Base-by-base conservation (phyloP, 495 filamentous ascomycete species). In the Geoglossum glabrum region DNA sequence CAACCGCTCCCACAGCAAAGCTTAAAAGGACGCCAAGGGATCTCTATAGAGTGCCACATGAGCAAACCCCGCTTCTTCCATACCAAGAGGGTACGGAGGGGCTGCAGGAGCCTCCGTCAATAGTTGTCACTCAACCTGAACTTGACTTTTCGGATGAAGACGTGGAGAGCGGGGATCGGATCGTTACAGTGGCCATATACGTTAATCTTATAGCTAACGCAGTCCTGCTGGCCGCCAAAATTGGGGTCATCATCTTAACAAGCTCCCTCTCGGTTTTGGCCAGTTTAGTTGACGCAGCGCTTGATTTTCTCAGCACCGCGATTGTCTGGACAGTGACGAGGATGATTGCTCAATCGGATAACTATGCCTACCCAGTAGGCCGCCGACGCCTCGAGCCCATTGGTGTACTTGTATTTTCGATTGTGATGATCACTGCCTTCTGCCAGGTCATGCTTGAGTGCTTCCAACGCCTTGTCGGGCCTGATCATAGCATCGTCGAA, bases 391-490 rank as follows among this genome's bases (percentile, higher is more conserved):
- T 96, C 31, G 86, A 89, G 61, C 85, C 86, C 0, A 62, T 90
- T n/a, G 85, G 84, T 38, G 78, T 90, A 8, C 73, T 90, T 10
- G 78, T 90, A 55, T 90, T 89, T 68, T 83, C 83, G 0, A 76
- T 90, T 17, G 80, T 90, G 46, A 90, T 90, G 82, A 80, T 94
- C 43, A 89, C 84, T 1, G 87, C 86, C 0, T 94, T 96, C 67
- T 78, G 83, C 57, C 89, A 96, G 67, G 87, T 96, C 15, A 82
- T 74, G 11, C 65, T 94, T 1, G 75, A 90, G 61, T 86, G 85
- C 54, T 60, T 86, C 28, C 72, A 79, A 54, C 78, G 81, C 33
- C 72, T 96, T n/a, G 74, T 73, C 15, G 75, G 74, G 1, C 65
- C 73, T 0, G 75, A 90, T 56, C 84, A 81, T 51, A 71, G 76